A percentile compares a stretch with the other conserved stretches of the same genome.
These are phyloP conservation scores for Neoboletus subvelutipes DNA, from an alignment of 768 basidiomycete species.

Conservation along the genomic window DNA sequence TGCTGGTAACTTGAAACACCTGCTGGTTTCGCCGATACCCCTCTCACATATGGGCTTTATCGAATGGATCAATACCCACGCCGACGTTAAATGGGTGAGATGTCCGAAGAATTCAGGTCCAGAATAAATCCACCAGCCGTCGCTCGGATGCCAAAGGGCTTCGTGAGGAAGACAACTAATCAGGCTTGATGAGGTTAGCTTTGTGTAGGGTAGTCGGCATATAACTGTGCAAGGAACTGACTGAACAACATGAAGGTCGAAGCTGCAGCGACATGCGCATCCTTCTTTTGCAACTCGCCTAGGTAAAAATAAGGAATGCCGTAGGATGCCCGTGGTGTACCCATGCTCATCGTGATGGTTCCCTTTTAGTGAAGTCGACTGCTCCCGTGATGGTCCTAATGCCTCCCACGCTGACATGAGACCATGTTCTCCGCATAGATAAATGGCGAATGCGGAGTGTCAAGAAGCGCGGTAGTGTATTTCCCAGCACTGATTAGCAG, in stretches of 20 bases:
- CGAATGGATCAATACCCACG: conserved; percentile 75
- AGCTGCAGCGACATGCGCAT: not conserved
- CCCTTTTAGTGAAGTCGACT: no score
- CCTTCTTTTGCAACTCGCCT: no score
- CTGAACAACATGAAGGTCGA: not conserved
- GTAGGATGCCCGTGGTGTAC: conserved; percentile 1
- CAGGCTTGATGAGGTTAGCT: conserved; percentile 1
- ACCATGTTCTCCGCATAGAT: conserved; percentile 10
- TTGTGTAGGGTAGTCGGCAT: no score
- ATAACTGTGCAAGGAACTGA: not conserved
- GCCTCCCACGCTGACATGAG: no score
- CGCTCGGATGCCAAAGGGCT: conserved; percentile 66
- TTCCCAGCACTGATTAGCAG: not conserved
- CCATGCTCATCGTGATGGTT: not conserved
- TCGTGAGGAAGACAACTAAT: not conserved
- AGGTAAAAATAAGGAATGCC: no score
- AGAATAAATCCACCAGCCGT: conserved; percentile 47
- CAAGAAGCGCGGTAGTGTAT: not conserved
- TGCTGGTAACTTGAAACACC: conserved; percentile 24
- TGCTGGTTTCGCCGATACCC: not conserved
- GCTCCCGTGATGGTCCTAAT: no score
- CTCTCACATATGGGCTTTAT: conserved; percentile 47
- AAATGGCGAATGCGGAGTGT: not conserved
- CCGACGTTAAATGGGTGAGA: no score
- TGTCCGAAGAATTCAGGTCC: no score